Evolutionary conservation across 1,284 basidiomycete species (phyloP).

Genomic region (Ganoderma sinense): DNA sequence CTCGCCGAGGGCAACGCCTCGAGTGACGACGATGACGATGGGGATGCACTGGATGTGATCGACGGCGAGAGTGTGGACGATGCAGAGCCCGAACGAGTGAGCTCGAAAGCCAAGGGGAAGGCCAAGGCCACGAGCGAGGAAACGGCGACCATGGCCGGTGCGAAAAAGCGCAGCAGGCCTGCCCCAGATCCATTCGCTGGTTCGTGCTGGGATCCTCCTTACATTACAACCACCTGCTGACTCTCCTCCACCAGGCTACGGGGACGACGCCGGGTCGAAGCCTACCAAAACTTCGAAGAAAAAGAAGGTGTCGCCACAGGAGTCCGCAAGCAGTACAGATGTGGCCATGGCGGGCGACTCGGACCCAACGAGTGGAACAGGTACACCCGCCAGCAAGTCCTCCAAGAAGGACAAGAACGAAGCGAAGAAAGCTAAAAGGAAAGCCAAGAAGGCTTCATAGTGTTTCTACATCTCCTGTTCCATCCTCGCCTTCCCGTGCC

Average conservation of each 20-base stretch:
- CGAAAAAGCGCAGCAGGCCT: slow-evolving; percentile 58
- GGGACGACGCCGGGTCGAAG: slow-evolving; percentile 28
- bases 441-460: slow-evolving; percentile 32
- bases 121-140: slow-evolving; percentile 47
- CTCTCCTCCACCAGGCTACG: slow-evolving; percentile 39
- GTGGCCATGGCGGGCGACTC: slow-evolving; percentile 22
- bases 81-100: slow-evolving; percentile 21
- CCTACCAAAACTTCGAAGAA: slow-evolving; percentile 23
- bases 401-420: slow-evolving; percentile 28
- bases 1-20: slow-evolving; percentile 46
- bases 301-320: slow-evolving; percentile 16
- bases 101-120: slow-evolving; percentile 47
- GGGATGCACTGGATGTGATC: slow-evolving; percentile 51
- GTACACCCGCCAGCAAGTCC: slow-evolving; percentile 13
- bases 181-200: slow-evolving; percentile 72
- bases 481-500: not conserved
- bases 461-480: not conserved
- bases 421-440: slow-evolving; percentile 35
- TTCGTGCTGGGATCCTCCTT: slow-evolving; percentile 38
- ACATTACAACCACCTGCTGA: slow-evolving; percentile 1
- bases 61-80: slow-evolving; percentile 36
- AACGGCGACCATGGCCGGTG: slow-evolving; percentile 20
- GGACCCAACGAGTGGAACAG: slow-evolving; percentile 16
- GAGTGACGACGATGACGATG: slow-evolving; percentile 49
- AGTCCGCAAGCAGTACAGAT: slow-evolving; percentile 19